Evolutionary conservation across 2,329 filamentous ascomycete species (phyloP), one percentile per base, ranked within the genome.

Genomic region (Akanthomyces lecanii): DNA sequence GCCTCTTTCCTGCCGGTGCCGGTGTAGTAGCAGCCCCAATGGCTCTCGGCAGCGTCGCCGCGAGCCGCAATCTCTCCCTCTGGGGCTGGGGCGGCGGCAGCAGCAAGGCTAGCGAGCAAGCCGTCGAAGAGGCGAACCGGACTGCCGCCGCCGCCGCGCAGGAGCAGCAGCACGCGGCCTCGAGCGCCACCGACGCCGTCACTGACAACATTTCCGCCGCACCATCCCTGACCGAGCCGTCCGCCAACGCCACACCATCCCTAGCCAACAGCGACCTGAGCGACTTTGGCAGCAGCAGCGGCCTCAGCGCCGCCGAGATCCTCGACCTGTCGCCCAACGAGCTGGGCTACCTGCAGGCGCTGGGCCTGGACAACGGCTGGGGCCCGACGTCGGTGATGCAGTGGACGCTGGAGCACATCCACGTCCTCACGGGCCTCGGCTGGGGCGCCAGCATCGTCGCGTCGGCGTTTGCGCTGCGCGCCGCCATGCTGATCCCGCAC

Each of bases 331-430:
- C 60, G 11, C 86, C 89, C 42, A 89, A 94, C 71, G 81, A 86
- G 57, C 85, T 96, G 64, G 95, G 95, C 66, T 97, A 93, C 71
- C 80, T 99, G 64, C 85, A 90, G 68, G 82, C 86, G 7, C 80
- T 98, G 12, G 95, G 95, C 4, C 79, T 99, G 25, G 91, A 98
- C 70, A 98, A 89, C 71, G 92, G 94, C 72, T 93, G 81, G 79
- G 47, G 52, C 51, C 85, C 90, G 5, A 91, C 92, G 0, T 78
- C 87, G 4, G 67, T 85, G 18, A 86, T 95, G 74, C 83, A 97
- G 77, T 93, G 83, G 81, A 25, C 85, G 3, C 77, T 98, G 12
- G 95, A 99, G 79, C 87, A 94, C 72, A 73, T 96, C 47, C 92
- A 99, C 76, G 80, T 97, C 65, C 88, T 83, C 69, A 78, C 75